Evolutionary conservation across 352 stramenopile species (phyloP).

Genomic region (Phytophthora fragariaefolia): DNA sequence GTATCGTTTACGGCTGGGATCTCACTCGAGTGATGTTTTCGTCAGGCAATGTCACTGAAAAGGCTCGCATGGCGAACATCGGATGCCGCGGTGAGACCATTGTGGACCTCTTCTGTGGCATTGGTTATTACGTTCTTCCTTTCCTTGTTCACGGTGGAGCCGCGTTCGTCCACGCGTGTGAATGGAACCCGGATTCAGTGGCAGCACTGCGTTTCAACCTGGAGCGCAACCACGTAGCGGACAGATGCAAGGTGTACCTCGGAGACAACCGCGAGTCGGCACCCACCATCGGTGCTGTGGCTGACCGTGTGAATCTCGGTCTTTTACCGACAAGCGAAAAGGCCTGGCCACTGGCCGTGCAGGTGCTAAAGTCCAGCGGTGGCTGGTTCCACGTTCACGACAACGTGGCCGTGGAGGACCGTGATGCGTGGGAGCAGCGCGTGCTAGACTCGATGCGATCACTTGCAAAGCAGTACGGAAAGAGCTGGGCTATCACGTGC

Average conservation of each 20-base stretch:
- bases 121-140: slow-evolving; percentile 97
- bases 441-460: slow-evolving; percentile 56
- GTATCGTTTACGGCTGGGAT: slow-evolving; percentile 95
- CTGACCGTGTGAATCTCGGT: slow-evolving; percentile 95
- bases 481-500: slow-evolving; percentile 79
- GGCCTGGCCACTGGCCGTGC: slow-evolving; percentile 92
- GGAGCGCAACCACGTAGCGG: slow-evolving; percentile 88
- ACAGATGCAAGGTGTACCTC: slow-evolving; percentile 78
- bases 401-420: slow-evolving; percentile 92
- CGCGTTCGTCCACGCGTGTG: slow-evolving; percentile 92
- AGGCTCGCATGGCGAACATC: slow-evolving; percentile 92
- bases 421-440: slow-evolving; percentile 76
- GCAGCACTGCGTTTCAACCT: slow-evolving; percentile 93
- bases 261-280: slow-evolving; percentile 91
- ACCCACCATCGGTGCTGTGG: slow-evolving; percentile 73
- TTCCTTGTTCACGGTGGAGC: slow-evolving; percentile 93
- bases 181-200: slow-evolving; percentile 96
- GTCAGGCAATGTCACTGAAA: slow-evolving; percentile 97
- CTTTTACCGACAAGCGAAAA: slow-evolving; percentile 95
- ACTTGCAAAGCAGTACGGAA: slow-evolving; percentile 56
- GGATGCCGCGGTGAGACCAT: slow-evolving; percentile 90
- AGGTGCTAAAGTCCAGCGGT: slow-evolving; percentile 88
- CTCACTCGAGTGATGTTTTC: slow-evolving; percentile 97
- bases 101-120: slow-evolving; percentile 97
- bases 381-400: slow-evolving; percentile 97